These are phyloP conservation scores for Aleurites moluccanus DNA, from an alignment of 441 rosid species.

Conservation along the genomic window DNA sequence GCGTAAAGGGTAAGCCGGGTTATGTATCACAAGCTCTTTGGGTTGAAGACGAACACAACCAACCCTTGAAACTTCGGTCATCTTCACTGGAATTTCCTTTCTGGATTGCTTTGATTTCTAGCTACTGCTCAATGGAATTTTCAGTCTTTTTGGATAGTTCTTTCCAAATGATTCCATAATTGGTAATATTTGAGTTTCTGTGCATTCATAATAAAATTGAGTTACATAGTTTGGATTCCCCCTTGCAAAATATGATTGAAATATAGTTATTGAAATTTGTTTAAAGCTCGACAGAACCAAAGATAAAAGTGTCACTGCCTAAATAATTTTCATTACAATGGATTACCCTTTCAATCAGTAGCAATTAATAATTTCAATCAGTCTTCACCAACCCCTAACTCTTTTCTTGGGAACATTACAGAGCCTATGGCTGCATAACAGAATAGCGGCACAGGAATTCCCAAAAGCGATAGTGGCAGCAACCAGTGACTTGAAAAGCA, in stretches of 20 bases:
- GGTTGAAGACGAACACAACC: no score
- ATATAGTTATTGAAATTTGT: no score
- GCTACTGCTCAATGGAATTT: no score
- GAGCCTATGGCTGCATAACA: neutral
- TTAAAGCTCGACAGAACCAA: conserved; percentile 1
- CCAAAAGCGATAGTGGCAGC: neutral
- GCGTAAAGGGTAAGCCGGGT: no score
- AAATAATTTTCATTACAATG: neutral
- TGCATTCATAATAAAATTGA: neutral
- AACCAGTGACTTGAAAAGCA: neutral
- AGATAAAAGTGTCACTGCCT: neutral
- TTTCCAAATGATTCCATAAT: neutral
- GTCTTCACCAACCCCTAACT: neutral
- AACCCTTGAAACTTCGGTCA: no score
- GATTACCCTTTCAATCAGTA: neutral
- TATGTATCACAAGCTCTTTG: no score
- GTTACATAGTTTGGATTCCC: neutral
- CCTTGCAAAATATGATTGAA: neutral
- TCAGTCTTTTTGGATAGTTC: no score
- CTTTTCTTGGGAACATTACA: conserved; percentile 7
- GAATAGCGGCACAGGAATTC: conserved; percentile 17
- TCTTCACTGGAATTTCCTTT: no score
- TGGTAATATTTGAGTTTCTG: neutral
- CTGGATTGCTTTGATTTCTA: no score
- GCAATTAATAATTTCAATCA: neutral